A percentile compares a stretch with the other conserved stretches of the same genome.
Evolutionary conservation across 768 basidiomycete genomes (phyloP).

Genomic region (Kwoniella pini): DNA sequence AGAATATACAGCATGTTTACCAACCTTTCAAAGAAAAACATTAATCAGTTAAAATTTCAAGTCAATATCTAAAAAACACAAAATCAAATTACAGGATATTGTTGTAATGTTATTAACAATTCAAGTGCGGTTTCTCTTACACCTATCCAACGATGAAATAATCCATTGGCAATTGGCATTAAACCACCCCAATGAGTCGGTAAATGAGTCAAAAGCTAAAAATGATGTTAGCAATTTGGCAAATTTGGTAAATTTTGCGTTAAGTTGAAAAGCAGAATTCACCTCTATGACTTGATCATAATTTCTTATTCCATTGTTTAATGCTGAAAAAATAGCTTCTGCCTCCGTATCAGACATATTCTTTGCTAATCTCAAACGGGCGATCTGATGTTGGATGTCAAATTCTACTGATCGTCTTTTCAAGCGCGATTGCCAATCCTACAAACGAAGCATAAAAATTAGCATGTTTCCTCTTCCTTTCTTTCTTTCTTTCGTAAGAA

Average conservation of each 20-base stretch:
- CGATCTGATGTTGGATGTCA: slow-evolving; percentile 83
- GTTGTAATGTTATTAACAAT: slow-evolving; percentile 75
- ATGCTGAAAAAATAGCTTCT: slow-evolving; percentile 69
- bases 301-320: slow-evolving; percentile 69
- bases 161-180: slow-evolving; percentile 78
- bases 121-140: slow-evolving; percentile 80
- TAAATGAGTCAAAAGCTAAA: slow-evolving; percentile 75
- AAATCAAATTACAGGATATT: slow-evolving; percentile 66
- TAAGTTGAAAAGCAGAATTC: too few species aligned
- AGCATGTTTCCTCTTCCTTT: too few species aligned
- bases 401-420: slow-evolving; percentile 69
- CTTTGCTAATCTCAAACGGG: slow-evolving; percentile 72
- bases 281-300: slow-evolving; percentile 94
- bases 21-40: slow-evolving; percentile 23
- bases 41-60: too few species aligned
- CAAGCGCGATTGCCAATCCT: slow-evolving; percentile 70
- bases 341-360: slow-evolving; percentile 72
- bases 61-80: too few species aligned
- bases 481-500: neutral
- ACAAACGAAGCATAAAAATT: slow-evolving; percentile 2
- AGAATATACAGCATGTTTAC: slow-evolving; percentile 36
- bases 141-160: slow-evolving; percentile 81
- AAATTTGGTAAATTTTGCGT: too few species aligned
- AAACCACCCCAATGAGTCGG: slow-evolving; percentile 79
- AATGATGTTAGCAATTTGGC: too few species aligned